Conservation (phyloP, 2,329 filamentous ascomycete genomes). For the Amauroascus niger region DNA sequence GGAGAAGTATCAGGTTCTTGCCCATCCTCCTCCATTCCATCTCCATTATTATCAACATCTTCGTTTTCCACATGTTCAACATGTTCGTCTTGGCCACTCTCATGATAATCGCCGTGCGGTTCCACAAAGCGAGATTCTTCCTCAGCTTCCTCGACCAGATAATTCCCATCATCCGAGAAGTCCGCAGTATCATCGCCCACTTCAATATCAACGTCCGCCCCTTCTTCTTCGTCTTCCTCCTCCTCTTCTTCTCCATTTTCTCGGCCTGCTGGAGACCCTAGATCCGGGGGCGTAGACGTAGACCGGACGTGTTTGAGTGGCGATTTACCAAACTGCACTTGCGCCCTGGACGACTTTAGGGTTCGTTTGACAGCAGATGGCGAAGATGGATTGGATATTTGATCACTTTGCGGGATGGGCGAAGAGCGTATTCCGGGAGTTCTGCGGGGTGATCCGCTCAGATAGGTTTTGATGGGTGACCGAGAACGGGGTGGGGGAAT, state of each 20-base stretch:
- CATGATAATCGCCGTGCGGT: conserved; percentile 22
- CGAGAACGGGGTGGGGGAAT: conserved; percentile 35
- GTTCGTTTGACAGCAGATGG: conserved; percentile 21
- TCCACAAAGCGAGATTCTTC: conserved; percentile 27
- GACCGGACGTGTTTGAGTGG: conserved; percentile 31
- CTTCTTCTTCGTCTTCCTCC: no score
- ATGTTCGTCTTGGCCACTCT: conserved; percentile 18
- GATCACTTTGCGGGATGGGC: conserved; percentile 28
- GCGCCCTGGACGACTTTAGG: conserved; percentile 20
- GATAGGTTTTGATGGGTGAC: conserved; percentile 38
- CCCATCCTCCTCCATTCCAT: conserved; percentile 14
- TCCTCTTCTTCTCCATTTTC: conserved; percentile 6
- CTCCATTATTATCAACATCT: not conserved
- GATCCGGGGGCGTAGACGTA: conserved; percentile 26
- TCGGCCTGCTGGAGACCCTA: conserved; percentile 21
- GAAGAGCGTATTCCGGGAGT: conserved; percentile 37
- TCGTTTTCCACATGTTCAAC: conserved; percentile 16
- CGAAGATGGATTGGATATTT: conserved; percentile 34
- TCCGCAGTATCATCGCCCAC: conserved; percentile 19
- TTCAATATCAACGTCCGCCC: conserved; percentile 1
- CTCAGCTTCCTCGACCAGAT: conserved; percentile 20
- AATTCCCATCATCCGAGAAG: conserved; percentile 32
- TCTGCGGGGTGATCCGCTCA: conserved; percentile 36
- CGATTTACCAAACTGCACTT: conserved; percentile 24
- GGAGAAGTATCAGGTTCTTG: conserved; percentile 15